phyloP scores from a whole-genome alignment of 139 green algal genomes.

The Closterium sp. region DNA sequence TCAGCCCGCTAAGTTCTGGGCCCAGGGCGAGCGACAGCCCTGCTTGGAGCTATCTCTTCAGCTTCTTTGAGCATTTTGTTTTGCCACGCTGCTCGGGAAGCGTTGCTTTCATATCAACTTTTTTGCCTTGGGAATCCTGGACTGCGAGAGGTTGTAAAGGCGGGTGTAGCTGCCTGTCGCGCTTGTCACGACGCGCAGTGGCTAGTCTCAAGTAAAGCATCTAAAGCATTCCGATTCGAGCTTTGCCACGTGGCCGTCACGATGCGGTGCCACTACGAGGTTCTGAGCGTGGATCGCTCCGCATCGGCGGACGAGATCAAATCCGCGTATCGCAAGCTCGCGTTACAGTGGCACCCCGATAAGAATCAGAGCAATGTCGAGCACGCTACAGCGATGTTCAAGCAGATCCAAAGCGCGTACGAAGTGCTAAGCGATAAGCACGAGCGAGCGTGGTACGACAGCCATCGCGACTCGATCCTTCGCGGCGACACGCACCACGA shows the following conservation, averaged over 20 bases:
- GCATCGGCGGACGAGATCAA: conserved; percentile 53
- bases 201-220: neutral
- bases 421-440: conserved; percentile 91
- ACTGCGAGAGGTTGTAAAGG: neutral
- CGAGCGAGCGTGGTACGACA: conserved; percentile 93
- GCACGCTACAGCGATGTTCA: conserved; percentile 51
- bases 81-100: too few relatives aligned
- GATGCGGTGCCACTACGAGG: conserved; percentile 53
- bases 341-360: conserved; percentile 58
- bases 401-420: conserved; percentile 81
- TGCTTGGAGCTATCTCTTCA: too few relatives aligned
- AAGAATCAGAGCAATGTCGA: conserved; percentile 54
- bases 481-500: conserved; percentile 38
- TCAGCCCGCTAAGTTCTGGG: too few relatives aligned
- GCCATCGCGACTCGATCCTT: conserved; percentile 84
- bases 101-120: too few relatives aligned
- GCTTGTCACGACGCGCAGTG: neutral
- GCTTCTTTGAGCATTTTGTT: too few relatives aligned
- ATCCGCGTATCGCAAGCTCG: conserved; percentile 54
- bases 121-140: too few relatives aligned
- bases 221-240: neutral
- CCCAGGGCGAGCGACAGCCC: too few relatives aligned
- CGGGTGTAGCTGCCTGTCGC: neutral
- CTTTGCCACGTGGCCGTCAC: conserved; percentile 7
- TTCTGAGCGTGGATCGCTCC: conserved; percentile 39